Evolutionary conservation across 2,329 filamentous ascomycete genomes (phyloP).

Genomic region (Apiospora pterosperma): DNA sequence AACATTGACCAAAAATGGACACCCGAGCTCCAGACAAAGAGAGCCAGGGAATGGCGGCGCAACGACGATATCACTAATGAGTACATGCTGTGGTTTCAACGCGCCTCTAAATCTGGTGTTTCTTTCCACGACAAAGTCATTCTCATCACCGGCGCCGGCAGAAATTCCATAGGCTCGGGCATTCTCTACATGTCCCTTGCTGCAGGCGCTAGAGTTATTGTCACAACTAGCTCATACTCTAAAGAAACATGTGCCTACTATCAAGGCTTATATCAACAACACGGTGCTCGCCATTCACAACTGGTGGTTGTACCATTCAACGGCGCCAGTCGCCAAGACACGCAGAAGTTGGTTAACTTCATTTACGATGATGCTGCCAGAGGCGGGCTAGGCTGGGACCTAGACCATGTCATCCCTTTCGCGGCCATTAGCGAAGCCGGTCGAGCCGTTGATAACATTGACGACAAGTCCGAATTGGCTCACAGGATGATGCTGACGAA

Average conservation of each 20-base stretch:
- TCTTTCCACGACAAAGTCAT: conserved; percentile 27
- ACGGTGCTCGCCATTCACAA: conserved; percentile 29
- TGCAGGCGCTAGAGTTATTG: conserved; percentile 33
- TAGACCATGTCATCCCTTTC: conserved; percentile 39
- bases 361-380: conserved; percentile 23
- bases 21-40: conserved; percentile 8
- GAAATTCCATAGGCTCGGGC: conserved; percentile 31
- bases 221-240: conserved; percentile 33
- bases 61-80: conserved; percentile 11
- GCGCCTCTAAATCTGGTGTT: conserved; percentile 10
- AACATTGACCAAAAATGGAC: conserved; percentile 3
- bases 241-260: conserved; percentile 27
- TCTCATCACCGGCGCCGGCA: conserved; percentile 34
- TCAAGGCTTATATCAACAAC: conserved; percentile 28
- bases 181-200: conserved; percentile 28
- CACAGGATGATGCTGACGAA: conserved; percentile 39
- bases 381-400: conserved; percentile 28
- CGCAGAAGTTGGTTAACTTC: conserved; percentile 31
- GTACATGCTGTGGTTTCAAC: conserved; percentile 8
- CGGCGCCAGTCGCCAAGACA: conserved; percentile 35
- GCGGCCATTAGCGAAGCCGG: conserved; percentile 36
- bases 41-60: conserved; percentile 5
- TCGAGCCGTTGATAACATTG: conserved; percentile 30
- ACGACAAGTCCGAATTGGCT: conserved; percentile 31
- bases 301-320: conserved; percentile 37